Evolutionary conservation across 768 basidiomycete species (phyloP), one percentile per base, ranked within the genome.

Genomic region (Cystobasidiopsis lactophilus): DNA sequence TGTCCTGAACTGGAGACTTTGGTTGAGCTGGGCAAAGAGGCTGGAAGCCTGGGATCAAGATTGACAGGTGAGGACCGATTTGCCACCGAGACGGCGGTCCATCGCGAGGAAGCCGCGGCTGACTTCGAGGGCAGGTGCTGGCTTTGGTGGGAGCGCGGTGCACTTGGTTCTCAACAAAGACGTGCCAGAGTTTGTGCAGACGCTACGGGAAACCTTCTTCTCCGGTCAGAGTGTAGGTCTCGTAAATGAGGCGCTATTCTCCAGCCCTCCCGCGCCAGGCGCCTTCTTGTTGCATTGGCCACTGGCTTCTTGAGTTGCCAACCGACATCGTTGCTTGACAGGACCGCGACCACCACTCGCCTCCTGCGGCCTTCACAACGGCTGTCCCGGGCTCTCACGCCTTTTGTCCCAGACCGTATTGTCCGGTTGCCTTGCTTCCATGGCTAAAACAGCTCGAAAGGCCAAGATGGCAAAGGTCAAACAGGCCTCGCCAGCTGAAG

Each of bases 31-130:
- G 79, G 82, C 9, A 68, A 73, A 46, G 69, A 74, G 18, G 75
- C 78, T 1, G 85, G 85, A 16, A 82, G 84, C 3, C 74, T 77
- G 58, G 86, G 85, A 5, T 78, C 78, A 58, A 74, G 85, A 24
- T 69, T 86, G n/a, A 89, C 86, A 19, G 83, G 83, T 78, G 51
- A 47, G 69, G 64, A 24, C 43, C 18, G 11, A 5, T 31, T 31
- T 19, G 14, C 16, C 29, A 7, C 44, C n/a, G n/a, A 23, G 10
- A 30, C 24, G 24, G 1, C 2, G 19, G 1, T 23, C 7, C 18
- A 19, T 18, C 45, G 24, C n/a, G 31, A 77, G 56, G 51, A 51
- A 43, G 54, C n/a, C n/a, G n/a, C n/a, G n/a, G n/a, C n/a, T n/a
- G n/a, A n/a, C n/a, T n/a, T n/a, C n/a, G n/a, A n/a, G n/a, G 54